Base-by-base conservation (phyloP, 2,329 filamentous ascomycete species). In the Hymenoscyphus occultus region DNA sequence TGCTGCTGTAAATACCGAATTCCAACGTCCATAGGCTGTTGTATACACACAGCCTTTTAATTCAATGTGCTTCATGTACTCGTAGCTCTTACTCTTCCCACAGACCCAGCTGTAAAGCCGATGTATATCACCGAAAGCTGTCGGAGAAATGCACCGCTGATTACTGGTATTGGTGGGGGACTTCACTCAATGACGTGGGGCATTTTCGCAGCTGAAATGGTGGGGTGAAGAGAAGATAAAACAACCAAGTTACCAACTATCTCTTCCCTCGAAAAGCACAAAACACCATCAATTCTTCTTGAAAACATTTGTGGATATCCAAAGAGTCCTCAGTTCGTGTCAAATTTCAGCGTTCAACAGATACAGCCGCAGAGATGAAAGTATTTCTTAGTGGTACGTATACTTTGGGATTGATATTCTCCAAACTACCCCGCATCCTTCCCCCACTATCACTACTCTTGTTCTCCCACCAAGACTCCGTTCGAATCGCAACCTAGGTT, bases 371-470 rank as follows among this genome's bases (percentile, higher is more conserved):
- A 48, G 19, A 7, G n/a, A 51, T 51, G 45, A 51, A 51, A n/a
- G 45, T 51, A 51, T 51, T 51, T 51, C 45, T 51, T 51, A 51
- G 45, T 51, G 45, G 45, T 51, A 51, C n/a, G 45, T 51, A 4
- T 35, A 35, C 35, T 35, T 35, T 28, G 28, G 28, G 28, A 3
- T 28, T 28, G 28, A 28, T 28, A 48, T 5, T 19, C 19, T n/a
- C 16, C 10, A 13, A 48, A 9, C n/a, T 48, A 51, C 45, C 19
- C 45, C 45, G 19, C 19, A 51, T 22, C 19, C 45, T 22, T 10
- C 19, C 45, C 19, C n/a, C 45, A 51, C 45, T n/a, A 45, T 45
- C n/a, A n/a, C n/a, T 1, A 9, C 28, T 28, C 28, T 28, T 28
- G 28, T 28, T 28, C 28, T 28, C 28, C 28, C n/a, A n/a, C n/a